phyloP scores from a whole-genome alignment of 306 rosid species.

The Quercus alba region DNA sequence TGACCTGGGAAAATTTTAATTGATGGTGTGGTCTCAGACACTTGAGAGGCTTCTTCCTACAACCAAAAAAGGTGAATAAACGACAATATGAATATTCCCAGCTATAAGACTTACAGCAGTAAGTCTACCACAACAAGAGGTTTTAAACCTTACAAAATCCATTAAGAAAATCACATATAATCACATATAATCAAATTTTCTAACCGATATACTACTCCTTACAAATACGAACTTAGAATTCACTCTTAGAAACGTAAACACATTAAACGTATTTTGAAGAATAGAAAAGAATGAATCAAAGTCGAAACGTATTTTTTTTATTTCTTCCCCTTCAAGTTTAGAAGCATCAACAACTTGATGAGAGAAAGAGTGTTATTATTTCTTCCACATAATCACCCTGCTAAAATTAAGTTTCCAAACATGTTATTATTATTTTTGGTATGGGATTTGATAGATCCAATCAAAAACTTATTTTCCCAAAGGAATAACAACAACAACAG shows the following conservation, averaged over 20 bases:
- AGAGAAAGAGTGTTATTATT: no score
- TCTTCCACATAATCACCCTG: no score
- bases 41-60: conserved; percentile 59
- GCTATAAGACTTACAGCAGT: neutral
- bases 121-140: neutral
- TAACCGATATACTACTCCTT: no score
- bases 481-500: no score
- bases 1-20: conserved; percentile 70
- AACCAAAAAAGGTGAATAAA: conserved; percentile 27
- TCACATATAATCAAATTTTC: neutral
- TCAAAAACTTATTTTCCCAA: no score
- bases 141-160: neutral
- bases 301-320: neutral
- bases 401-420: no score
- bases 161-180: neutral
- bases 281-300: neutral
- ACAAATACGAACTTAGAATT: no score
- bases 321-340: no score
- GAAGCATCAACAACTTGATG: no score
- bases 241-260: no score
- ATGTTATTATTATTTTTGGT: no score
- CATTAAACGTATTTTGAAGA: neutral
- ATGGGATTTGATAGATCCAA: no score
- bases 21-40: conserved; percentile 34
- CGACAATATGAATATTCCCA: neutral